Conservation (phyloP, 2,329 filamentous ascomycete genomes). For the Alternaria hordeiaustralica region DNA sequence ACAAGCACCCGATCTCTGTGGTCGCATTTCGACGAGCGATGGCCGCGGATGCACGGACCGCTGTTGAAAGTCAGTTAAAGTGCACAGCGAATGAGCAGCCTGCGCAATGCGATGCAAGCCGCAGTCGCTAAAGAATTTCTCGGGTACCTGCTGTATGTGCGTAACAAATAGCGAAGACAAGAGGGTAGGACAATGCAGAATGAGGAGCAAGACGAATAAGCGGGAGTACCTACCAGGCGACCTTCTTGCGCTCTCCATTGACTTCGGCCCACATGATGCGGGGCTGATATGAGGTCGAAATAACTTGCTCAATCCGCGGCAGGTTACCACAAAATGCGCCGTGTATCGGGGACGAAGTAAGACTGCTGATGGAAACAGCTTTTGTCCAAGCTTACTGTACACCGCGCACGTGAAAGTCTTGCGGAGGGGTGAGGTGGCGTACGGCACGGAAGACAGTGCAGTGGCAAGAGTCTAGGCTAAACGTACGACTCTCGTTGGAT, state of each 20-base stretch:
- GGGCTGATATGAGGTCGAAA: conserved; percentile 33
- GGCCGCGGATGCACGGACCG: conserved; percentile 76
- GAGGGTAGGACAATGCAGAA: not conserved
- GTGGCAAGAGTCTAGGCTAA: conserved; percentile 21
- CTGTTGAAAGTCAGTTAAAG: conserved; percentile 50
- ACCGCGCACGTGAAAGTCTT: conserved; percentile 37
- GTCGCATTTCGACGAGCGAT: conserved; percentile 77
- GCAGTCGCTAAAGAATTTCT: not conserved
- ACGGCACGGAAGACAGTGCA: conserved; percentile 19
- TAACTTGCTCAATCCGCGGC: conserved; percentile 41
- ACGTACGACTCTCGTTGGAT: conserved; percentile 25
- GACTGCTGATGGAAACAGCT: conserved; percentile 23
- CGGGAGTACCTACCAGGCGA: conserved; percentile 68
- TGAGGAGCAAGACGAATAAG: not conserved
- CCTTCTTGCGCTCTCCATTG: conserved; percentile 75
- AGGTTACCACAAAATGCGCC: conserved; percentile 21
- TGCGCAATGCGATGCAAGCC: not conserved
- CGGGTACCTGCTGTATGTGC: not conserved
- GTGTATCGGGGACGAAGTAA: conserved; percentile 26
- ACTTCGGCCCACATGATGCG: conserved; percentile 64
- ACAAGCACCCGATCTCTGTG: conserved; percentile 73
- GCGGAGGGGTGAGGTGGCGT: conserved; percentile 35
- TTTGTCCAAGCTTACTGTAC: conserved; percentile 23
- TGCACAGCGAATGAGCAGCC: not conserved
- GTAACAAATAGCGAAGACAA: not conserved